Conservation (phyloP, 345 rosid genomes). For the Syzygium aromaticum region DNA sequence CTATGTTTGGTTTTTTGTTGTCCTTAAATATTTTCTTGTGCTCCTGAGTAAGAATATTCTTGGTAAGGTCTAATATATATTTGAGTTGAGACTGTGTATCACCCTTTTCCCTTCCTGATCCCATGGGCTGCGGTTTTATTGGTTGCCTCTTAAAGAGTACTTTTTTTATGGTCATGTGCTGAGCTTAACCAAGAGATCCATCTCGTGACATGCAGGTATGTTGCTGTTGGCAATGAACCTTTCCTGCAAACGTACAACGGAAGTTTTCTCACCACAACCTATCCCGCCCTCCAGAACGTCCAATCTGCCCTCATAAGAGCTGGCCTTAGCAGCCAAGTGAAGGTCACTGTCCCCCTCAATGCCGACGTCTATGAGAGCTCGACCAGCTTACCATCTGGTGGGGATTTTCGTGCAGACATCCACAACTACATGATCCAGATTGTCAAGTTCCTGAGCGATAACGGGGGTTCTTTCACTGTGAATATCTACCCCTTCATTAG, state of each 20-base stretch:
- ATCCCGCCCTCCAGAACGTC: conserved; percentile 71
- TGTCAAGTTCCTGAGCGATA: conserved; percentile 64
- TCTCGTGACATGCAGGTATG: conserved; percentile 44
- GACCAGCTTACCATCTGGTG: conserved; percentile 55
- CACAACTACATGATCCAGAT: conserved; percentile 64
- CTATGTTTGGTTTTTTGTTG: not conserved
- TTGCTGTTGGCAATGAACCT: conserved; percentile 96
- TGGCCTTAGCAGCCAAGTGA: conserved; percentile 62
- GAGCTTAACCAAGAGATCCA: not conserved
- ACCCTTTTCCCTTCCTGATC: not conserved
- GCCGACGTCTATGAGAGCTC: conserved; percentile 72
- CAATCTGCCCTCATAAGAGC: conserved; percentile 81
- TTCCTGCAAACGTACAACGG: conserved; percentile 76
- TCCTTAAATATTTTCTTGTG: not conserved
- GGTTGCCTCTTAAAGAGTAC: not conserved
- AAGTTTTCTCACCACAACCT: conserved; percentile 48
- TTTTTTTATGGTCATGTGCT: not conserved
- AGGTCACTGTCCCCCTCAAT: conserved; percentile 70
- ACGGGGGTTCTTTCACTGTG: conserved; percentile 65
- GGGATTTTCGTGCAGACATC: conserved; percentile 80
- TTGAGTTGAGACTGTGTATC: not conserved
- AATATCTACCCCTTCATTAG: conserved; percentile 94
- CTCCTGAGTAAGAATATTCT: not conserved
- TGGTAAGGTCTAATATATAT: not conserved
- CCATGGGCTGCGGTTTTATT: not conserved